A percentile compares a stretch with the other conserved stretches of the same genome.
Conservation (phyloP, 2,329 filamentous ascomycete species). For the Aschersonia sp. region DNA sequence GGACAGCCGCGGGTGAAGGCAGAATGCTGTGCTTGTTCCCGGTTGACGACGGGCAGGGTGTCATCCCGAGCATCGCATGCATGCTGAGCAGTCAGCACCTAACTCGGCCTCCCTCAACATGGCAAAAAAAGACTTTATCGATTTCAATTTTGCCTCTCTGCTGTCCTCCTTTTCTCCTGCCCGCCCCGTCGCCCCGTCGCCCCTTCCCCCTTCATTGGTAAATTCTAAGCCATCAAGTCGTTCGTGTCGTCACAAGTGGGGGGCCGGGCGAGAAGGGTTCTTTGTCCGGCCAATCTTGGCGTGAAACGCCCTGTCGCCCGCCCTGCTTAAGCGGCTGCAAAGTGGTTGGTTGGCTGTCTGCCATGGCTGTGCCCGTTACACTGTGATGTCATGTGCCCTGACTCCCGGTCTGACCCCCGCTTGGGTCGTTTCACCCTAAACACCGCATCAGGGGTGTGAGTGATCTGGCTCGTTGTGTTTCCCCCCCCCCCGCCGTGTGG, state of each 20-base stretch:
- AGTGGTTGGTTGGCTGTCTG: neutral
- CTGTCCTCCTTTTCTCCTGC: too few species aligned
- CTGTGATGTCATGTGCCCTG: neutral
- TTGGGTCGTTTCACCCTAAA: conserved; percentile 1
- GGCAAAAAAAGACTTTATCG: too few species aligned
- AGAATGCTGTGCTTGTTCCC: neutral
- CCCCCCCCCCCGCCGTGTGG: neutral
- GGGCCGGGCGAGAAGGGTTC: too few species aligned
- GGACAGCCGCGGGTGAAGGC: neutral
- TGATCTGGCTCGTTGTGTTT: neutral
- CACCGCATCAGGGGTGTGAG: neutral
- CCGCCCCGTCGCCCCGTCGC: too few species aligned
- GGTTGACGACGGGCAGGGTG: neutral
- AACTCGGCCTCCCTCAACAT: too few species aligned
- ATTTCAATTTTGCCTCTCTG: too few species aligned
- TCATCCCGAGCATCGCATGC: too few species aligned
- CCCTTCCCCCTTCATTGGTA: too few species aligned
- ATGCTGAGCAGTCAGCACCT: too few species aligned
- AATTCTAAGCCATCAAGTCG: too few species aligned
- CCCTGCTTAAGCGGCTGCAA: neutral
- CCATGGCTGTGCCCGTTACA: neutral
- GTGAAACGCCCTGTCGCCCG: neutral
- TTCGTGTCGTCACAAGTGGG: too few species aligned
- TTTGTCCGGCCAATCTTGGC: too few species aligned
- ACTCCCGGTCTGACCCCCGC: neutral